A percentile compares a stretch with the other conserved stretches of the same genome.
Evolutionary conservation across 1,139 yeast genomes (phyloP).

Genomic region (Zygotorulaspora mrakii): DNA sequence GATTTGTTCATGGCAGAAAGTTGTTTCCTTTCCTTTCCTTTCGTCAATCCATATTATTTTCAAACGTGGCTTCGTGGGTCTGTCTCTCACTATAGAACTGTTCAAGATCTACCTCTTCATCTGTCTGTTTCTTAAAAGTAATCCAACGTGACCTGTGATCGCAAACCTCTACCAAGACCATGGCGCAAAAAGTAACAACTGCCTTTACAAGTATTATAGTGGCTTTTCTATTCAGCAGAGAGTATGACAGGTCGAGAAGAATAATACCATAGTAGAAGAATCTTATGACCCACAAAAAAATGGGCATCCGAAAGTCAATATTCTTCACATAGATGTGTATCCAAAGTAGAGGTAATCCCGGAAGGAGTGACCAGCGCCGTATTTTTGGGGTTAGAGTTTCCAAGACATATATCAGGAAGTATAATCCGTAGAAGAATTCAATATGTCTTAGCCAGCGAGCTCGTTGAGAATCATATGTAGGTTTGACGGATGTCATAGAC

Average conservation of each 20-base stretch:
- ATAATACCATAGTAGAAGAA: neutral
- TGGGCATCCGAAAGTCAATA: conserved; percentile 1
- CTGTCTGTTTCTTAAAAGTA: neutral
- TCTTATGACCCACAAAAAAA: conserved; percentile 2
- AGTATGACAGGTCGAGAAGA: neutral
- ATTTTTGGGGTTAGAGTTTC: neutral
- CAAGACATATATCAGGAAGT: neutral
- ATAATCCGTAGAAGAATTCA: neutral
- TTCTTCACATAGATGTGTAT: neutral
- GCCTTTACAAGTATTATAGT: neutral
- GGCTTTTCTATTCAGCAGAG: neutral
- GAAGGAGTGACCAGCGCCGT: neutral
- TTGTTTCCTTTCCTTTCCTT: no score
- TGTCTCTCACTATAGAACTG: neutral
- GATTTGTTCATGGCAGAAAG: no score
- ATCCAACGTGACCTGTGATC: neutral
- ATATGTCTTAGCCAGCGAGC: neutral
- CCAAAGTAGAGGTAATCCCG: neutral
- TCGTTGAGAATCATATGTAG: neutral
- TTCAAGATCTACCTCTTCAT: neutral
- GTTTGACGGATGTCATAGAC: neutral
- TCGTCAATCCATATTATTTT: no score
- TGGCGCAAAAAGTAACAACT: neutral
- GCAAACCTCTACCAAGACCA: neutral
- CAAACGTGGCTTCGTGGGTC: neutral